phyloP scores from a whole-genome alignment of 2,329 filamentous ascomycete species.

The Dactylellina sp. region DNA sequence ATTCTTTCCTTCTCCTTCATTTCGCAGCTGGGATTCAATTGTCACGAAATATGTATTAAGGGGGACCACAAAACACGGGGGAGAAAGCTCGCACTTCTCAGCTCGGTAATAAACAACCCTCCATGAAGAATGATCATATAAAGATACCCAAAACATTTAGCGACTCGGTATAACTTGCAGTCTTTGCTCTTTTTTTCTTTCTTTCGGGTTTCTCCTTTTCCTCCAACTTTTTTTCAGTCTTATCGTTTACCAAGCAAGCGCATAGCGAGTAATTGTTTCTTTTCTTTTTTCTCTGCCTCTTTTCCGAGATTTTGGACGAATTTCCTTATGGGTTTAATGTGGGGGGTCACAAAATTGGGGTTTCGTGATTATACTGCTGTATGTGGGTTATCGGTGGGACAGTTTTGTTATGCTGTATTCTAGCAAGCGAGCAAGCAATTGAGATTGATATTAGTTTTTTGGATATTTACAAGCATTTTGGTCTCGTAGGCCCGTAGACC shows the following conservation, averaged over 20 bases:
- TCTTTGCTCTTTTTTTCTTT: constrained; percentile 7
- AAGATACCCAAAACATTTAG: constrained; percentile 46
- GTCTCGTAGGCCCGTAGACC: too few species aligned
- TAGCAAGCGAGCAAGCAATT: background rate
- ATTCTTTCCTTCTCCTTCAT: background rate
- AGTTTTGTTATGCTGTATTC: too few species aligned
- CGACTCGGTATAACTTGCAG: constrained; percentile 17
- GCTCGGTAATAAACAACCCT: background rate
- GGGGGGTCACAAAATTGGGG: constrained; percentile 8
- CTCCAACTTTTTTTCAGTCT: constrained; percentile 1
- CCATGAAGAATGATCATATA: constrained; percentile 16
- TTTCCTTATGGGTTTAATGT: constrained; percentile 31
- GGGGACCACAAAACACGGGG: background rate
- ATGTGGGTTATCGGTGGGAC: too few species aligned
- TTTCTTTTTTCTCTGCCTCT: background rate
- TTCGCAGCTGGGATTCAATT: constrained; percentile 4
- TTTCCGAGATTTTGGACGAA: constrained; percentile 19
- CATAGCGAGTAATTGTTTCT: constrained; percentile 39
- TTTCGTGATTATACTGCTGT: background rate
- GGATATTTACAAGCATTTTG: too few species aligned
- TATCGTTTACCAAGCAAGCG: constrained; percentile 29
- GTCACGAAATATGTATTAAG: constrained; percentile 11
- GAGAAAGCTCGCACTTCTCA: background rate
- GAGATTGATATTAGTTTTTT: background rate
- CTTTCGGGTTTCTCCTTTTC: background rate